Conservation (phyloP, 2,329 filamentous ascomycete species). For the Colletotrichum orbiculare region DNA sequence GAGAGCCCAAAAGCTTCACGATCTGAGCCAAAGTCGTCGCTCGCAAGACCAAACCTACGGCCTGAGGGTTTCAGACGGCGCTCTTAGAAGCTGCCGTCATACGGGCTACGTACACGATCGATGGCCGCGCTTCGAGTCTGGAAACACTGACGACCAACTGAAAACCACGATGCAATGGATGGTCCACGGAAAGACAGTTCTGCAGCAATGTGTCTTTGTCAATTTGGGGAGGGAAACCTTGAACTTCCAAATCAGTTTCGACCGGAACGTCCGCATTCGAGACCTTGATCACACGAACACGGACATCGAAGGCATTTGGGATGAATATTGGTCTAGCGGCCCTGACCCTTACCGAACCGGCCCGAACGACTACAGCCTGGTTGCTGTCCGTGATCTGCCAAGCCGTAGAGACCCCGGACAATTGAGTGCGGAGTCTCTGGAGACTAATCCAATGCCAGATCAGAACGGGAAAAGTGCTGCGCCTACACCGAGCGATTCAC, state of each 20-base stretch:
- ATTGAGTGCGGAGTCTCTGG: too few species aligned
- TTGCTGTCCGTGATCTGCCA: too few species aligned
- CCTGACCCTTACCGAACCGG: too few species aligned
- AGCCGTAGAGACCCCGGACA: too few species aligned
- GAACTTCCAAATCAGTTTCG: not conserved
- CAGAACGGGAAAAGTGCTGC: too few species aligned
- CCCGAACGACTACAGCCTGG: too few species aligned
- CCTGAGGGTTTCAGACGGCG: rapidly evolving
- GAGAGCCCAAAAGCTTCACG: not conserved
- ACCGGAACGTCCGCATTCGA: not conserved
- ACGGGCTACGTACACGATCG: not conserved
- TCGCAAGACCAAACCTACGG: not conserved
- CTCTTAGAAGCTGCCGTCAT: not conserved
- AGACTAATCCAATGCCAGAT: too few species aligned
- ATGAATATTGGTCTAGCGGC: too few species aligned
- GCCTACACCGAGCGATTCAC: too few species aligned
- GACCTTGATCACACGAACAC: not conserved
- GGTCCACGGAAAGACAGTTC: not conserved
- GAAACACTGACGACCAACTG: not conserved
- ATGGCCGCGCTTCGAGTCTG: not conserved
- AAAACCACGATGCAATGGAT: not conserved
- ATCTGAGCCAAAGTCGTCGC: rapidly evolving
- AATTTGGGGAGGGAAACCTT: not conserved
- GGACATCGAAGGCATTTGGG: too few species aligned
- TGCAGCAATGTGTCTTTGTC: not conserved